Percentiles rank a stretch among this genome's conserved stretches.
These are phyloP conservation scores for Puccinellia tenuiflora DNA, from an alignment of 176 grass and related monocot genomes.

Conservation along the genomic window DNA sequence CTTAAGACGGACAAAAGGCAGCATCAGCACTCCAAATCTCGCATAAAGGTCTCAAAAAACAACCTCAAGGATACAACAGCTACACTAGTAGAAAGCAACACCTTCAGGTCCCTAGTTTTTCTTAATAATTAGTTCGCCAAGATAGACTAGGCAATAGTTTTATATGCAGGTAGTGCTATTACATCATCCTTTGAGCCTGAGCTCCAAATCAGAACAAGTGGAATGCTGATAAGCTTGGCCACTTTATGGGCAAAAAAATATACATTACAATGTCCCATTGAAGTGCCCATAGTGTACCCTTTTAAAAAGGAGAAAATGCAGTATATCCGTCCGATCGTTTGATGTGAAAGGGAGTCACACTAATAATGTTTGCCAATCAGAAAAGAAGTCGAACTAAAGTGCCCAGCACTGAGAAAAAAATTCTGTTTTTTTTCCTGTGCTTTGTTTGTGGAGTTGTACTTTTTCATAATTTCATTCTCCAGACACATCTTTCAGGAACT, in stretches of 20 bases:
- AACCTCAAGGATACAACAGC: not conserved
- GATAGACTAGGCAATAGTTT: constrained; percentile 12
- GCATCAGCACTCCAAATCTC: not conserved
- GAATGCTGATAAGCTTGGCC: constrained; percentile 12
- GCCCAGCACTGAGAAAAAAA: constrained; percentile 1
- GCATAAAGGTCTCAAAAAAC: not conserved
- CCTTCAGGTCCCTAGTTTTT: not conserved
- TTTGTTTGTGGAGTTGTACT: not conserved
- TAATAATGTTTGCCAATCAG: constrained; percentile 33
- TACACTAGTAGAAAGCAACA: constrained; percentile 2
- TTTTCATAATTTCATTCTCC: not conserved
- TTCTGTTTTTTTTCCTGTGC: not conserved
- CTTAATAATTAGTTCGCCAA: constrained; percentile 15
- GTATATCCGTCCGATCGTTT: constrained; percentile 9
- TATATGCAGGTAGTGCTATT: constrained; percentile 21
- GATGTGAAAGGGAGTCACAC: constrained; percentile 31
- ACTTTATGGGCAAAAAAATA: constrained; percentile 3
- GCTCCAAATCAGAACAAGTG: constrained; percentile 27
- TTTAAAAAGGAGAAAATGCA: constrained; percentile 24
- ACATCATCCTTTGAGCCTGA: constrained; percentile 27
- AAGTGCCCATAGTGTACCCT: not conserved
- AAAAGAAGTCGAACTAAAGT: not conserved
- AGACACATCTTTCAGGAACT: constrained; percentile 4
- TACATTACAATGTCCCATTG: not conserved
- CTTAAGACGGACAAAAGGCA: not conserved